A percentile compares a stretch with the other conserved stretches of the same genome.
Evolutionary conservation across 805 yeast genomes (phyloP).

Genomic region (Ogataea nitratoaversa): DNA sequence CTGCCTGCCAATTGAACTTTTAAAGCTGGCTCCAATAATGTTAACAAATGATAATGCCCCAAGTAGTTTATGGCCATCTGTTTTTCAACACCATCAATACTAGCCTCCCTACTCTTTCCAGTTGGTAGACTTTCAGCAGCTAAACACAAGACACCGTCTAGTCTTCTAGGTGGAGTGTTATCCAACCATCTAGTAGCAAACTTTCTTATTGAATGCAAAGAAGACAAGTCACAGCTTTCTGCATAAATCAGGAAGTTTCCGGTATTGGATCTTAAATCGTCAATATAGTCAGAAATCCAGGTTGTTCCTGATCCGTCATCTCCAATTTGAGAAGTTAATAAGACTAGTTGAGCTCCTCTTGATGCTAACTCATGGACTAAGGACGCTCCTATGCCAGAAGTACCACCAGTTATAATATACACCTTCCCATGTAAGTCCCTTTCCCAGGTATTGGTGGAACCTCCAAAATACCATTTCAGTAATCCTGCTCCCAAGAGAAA

Average conservation of each 20-base stretch:
- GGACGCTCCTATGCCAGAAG: constrained; percentile 83
- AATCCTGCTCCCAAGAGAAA: constrained; percentile 40
- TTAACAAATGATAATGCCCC: constrained; percentile 76
- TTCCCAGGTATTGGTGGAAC: constrained; percentile 85
- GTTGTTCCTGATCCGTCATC: constrained; percentile 32
- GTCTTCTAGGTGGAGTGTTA: constrained; percentile 81
- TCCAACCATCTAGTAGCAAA: constrained; percentile 96
- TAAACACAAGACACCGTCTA: constrained; percentile 86
- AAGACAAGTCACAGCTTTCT: constrained; percentile 81
- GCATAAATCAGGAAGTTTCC: constrained; percentile 77
- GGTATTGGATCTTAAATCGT: constrained; percentile 68
- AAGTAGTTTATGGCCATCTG: constrained; percentile 83
- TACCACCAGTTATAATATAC: constrained; percentile 84
- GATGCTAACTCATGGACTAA: constrained; percentile 69
- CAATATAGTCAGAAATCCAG: constrained; percentile 78
- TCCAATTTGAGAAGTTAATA: constrained; percentile 61
- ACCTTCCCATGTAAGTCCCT: constrained; percentile 90
- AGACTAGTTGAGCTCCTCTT: constrained; percentile 81
- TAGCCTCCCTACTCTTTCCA: constrained; percentile 56
- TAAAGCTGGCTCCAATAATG: constrained; percentile 76
- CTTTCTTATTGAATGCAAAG: constrained; percentile 70
- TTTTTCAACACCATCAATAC: constrained; percentile 79
- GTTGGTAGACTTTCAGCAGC: constrained; percentile 81
- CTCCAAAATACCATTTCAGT: constrained; percentile 72
- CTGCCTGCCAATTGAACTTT: constrained; percentile 92